Conservation (phyloP, 2,329 filamentous ascomycete genomes). For the Ceratocystis cubensis region DNA sequence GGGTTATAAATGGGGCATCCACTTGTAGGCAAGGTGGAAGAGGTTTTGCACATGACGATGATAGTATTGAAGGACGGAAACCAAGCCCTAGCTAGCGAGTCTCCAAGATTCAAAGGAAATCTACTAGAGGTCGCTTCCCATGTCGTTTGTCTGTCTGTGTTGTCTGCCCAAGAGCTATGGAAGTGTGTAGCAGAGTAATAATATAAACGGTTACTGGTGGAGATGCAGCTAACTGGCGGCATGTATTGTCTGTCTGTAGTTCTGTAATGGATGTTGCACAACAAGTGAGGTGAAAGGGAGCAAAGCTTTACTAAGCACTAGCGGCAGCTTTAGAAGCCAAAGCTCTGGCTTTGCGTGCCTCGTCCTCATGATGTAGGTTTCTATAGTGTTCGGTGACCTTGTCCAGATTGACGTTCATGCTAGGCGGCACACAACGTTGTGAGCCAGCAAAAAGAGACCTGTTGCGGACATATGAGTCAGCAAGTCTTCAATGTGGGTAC, state of each 20-base stretch:
- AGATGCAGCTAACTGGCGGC: constrained; percentile 4
- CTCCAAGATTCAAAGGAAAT: background rate
- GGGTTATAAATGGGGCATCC: background rate
- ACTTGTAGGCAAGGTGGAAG: background rate
- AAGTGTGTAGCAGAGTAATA: background rate
- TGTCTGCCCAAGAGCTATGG: background rate
- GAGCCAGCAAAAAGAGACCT: constrained; percentile 45
- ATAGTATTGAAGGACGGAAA: background rate
- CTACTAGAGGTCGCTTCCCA: background rate
- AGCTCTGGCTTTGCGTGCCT: constrained; percentile 42
- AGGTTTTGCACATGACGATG: background rate
- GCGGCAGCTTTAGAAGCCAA: constrained; percentile 30
- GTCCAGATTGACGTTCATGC: constrained; percentile 35
- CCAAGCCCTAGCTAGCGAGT: background rate
- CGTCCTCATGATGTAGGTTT: constrained; percentile 41
- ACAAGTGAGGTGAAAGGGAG: background rate
- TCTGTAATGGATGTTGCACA: background rate
- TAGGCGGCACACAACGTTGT: constrained; percentile 24
- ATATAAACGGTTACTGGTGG: background rate
- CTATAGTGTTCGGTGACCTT: constrained; percentile 46
- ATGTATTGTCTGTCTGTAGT: constrained; percentile 3
- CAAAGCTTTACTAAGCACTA: background rate
- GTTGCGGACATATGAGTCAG: constrained; percentile 31
- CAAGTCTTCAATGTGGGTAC: no score
- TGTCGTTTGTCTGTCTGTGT: background rate